Percentiles rank a stretch among this genome's conserved stretches.
Conservation (phyloP, 768 basidiomycete genomes). For the Lactarius sanguifluus region DNA sequence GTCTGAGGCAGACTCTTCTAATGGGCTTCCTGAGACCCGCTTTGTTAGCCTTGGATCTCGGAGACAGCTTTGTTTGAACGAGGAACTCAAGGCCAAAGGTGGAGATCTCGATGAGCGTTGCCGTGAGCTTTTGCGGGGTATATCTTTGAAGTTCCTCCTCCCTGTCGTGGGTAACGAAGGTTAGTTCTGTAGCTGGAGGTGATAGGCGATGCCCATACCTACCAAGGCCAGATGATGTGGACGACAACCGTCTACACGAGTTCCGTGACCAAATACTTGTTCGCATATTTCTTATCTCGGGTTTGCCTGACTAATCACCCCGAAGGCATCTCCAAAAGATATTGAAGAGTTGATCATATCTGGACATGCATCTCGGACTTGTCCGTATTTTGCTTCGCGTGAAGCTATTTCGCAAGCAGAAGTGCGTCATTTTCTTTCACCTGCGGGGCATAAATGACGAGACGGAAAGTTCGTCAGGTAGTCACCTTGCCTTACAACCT, state of each 20-base stretch:
- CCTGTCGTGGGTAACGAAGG: background rate
- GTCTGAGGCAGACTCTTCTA: constrained; percentile 30
- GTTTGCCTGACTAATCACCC: constrained; percentile 5
- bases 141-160: background rate
- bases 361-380: constrained; percentile 68
- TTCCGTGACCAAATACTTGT: constrained; percentile 88
- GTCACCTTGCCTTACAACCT: constrained; percentile 95
- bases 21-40: constrained; percentile 42
- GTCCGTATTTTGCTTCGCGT: constrained; percentile 93
- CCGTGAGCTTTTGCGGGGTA: constrained; percentile 75
- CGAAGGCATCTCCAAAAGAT: constrained; percentile 83
- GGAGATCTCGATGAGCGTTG: constrained; percentile 87
- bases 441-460: background rate
- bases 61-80: constrained; percentile 91
- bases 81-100: constrained; percentile 58
- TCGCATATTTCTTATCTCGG: constrained; percentile 30
- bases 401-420: constrained; percentile 88
- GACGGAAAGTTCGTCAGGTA: constrained; percentile 47
- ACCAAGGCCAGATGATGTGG: constrained; percentile 53
- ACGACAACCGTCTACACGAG: constrained; percentile 72
- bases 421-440: constrained; percentile 41
- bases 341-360: constrained; percentile 86
- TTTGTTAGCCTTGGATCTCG: constrained; percentile 87
- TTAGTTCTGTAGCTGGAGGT: constrained; percentile 47
- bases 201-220: constrained; percentile 74